A percentile compares a stretch with the other conserved stretches of the same genome.
These are phyloP conservation scores for Durio zibethinus DNA, from an alignment of 345 rosid species.

Conservation along the genomic window DNA sequence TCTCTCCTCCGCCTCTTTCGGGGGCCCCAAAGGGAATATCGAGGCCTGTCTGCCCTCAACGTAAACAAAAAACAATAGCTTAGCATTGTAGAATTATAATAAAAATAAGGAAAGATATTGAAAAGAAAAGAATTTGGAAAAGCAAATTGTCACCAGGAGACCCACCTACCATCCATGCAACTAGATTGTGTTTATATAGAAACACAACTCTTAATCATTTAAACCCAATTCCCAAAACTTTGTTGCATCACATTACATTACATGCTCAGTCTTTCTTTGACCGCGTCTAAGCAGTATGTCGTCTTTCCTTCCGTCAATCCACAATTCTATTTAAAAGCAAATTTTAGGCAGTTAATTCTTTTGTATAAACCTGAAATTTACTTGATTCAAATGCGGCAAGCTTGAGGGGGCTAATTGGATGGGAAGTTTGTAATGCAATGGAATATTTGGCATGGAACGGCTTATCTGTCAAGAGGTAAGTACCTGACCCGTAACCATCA, in stretches of 20 bases:
- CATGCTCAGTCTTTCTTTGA: background rate
- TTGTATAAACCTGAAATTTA: background rate
- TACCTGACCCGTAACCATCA: background rate
- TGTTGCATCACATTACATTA: background rate
- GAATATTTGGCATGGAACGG: background rate
- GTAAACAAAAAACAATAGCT: background rate
- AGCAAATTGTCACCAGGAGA: background rate
- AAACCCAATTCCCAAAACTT: background rate
- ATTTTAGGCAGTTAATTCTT: too few species aligned
- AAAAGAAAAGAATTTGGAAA: background rate
- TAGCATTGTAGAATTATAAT: background rate
- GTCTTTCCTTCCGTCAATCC: background rate
- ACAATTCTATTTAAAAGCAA: too few species aligned
- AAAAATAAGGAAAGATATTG: background rate
- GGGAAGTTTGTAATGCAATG: too few species aligned
- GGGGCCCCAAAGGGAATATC: background rate
- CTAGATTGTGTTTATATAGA: background rate
- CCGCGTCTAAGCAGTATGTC: background rate
- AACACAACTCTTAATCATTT: background rate
- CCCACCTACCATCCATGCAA: conserved; percentile 3
- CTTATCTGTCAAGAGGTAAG: background rate
- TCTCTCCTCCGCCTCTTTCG: background rate
- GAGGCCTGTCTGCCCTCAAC: background rate
- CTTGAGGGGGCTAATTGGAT: background rate
- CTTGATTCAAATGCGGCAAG: background rate